Base-by-base conservation (phyloP, 305 asterid species). In the Stenogyne calaminthoides region DNA sequence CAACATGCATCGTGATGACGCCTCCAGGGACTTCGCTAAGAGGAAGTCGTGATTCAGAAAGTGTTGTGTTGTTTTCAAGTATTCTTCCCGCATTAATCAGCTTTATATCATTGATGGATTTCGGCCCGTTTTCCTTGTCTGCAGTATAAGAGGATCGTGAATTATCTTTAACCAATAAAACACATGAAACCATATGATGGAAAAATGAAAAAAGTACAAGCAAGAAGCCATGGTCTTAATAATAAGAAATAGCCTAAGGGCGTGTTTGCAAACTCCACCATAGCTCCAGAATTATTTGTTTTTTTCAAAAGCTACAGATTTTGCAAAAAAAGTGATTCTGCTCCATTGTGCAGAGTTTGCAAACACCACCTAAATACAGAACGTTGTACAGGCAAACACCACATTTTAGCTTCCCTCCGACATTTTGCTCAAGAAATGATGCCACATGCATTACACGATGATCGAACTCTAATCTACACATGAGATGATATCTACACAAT, bases 1-100 rank as follows among this genome's bases (percentile, higher is more conserved):
- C 95, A 55, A 89, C 96, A 56, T 81, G 97, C 98, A 93, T 93
- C 67, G 97, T 93, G 75, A 93, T 91, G 77, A 87, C 89, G 68
- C 88, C 89, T 72, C 96, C 96, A n/a, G 98, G 91, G 80, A 91
- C 92, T 85, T 91, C 98, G 78, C 89, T 86, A 70, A 88, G 84
- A n/a, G 96, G 96, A 72, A 86, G 81, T 42, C 92, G 85, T 7
- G 97, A 93, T 77, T 93, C 97, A 72, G 86, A 88, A 40, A 93
- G 82, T 44, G 97, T 91, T 78, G 73, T 80, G 80, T 84, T 91
- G 67, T 93, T 91, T 81, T 93, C 98, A 52, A 93, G 96, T 81
- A 93, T 93, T 85, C 72, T 89, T 80, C 98, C 97, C 0, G 96
- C 96, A 60, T 87, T 88, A 27, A 93, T 93, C 36, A 93, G 95